Percentiles rank a stretch among this genome's conserved stretches.
Evolutionary conservation across 1,284 basidiomycete species (phyloP).

Genomic region (Athelia sp.): DNA sequence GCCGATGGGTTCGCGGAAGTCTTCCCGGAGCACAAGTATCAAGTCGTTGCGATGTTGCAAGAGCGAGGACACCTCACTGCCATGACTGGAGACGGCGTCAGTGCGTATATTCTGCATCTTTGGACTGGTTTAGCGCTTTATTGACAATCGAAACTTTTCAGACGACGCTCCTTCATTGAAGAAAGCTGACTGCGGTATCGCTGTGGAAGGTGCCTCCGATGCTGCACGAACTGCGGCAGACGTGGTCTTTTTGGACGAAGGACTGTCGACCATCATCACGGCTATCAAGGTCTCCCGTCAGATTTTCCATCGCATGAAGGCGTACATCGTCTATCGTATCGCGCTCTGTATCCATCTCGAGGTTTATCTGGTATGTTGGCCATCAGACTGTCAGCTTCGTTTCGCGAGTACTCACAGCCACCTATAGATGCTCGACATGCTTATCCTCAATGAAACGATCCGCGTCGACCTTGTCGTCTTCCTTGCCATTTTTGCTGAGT

Average conservation of each 20-base stretch:
- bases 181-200: conserved; percentile 41
- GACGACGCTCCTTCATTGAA: conserved; percentile 41
- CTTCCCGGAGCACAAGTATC: conserved; percentile 41
- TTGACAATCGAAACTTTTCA: conserved; percentile 10
- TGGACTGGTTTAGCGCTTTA: too few relatives aligned
- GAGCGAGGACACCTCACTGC: conserved; percentile 48
- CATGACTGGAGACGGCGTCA: conserved; percentile 40
- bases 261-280: conserved; percentile 35
- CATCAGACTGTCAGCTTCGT: background rate
- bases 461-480: conserved; percentile 52
- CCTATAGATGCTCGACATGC: conserved; percentile 32
- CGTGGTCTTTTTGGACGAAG: conserved; percentile 43
- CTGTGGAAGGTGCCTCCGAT: conserved; percentile 43
- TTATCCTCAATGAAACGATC: conserved; percentile 49
- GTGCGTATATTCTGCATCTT: conserved; percentile 12
- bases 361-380: conserved; percentile 35
- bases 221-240: conserved; percentile 42
- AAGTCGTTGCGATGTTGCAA: conserved; percentile 46
- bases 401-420: background rate
- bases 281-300: conserved; percentile 52
- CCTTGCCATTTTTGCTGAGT: conserved; percentile 49
- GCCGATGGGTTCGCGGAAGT: conserved; percentile 56
- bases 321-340: conserved; percentile 16
- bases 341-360: conserved; percentile 52
- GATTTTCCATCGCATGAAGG: conserved; percentile 42